These are phyloP conservation scores for Populus simonii DNA, from an alignment of 345 rosid species.

Conservation along the genomic window DNA sequence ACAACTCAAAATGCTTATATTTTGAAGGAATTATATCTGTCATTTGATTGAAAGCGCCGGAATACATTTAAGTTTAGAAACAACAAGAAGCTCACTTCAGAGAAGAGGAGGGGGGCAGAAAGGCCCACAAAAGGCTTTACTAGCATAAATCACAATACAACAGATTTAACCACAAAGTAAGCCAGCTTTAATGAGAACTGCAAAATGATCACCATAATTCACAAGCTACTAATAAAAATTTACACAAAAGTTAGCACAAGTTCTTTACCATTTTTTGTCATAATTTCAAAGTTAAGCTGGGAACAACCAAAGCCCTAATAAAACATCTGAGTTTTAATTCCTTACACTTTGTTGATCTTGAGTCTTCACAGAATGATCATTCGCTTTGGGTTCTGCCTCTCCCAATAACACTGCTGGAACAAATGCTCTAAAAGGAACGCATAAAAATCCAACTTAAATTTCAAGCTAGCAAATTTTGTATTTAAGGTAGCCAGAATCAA, in stretches of 20 bases:
- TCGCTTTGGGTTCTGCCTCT: slow-evolving; percentile 77
- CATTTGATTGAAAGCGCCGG: background rate
- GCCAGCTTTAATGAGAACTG: background rate
- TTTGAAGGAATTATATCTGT: too few species aligned
- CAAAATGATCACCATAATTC: background rate
- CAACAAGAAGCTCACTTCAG: background rate
- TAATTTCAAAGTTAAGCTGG: background rate
- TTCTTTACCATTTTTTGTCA: background rate
- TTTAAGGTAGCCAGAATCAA: background rate
- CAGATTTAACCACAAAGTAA: background rate
- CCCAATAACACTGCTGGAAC: slow-evolving; percentile 97
- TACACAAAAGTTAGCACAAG: background rate
- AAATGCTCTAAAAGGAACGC: slow-evolving; percentile 71
- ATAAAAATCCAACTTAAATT: slow-evolving; percentile 1
- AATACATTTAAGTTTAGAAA: background rate
- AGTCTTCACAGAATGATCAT: slow-evolving; percentile 64
- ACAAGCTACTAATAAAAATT: background rate
- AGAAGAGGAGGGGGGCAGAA: background rate
- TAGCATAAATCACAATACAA: background rate
- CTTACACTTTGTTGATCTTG: slow-evolving; percentile 75
- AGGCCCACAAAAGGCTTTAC: background rate
- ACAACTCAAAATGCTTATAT: background rate
- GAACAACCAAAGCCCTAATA: background rate
- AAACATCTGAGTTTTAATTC: background rate
- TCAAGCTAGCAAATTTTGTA: background rate